Evolutionary conservation across 768 basidiomycete species (phyloP), one percentile per base, ranked within the genome.

Genomic region (Mrakia blollopis): DNA sequence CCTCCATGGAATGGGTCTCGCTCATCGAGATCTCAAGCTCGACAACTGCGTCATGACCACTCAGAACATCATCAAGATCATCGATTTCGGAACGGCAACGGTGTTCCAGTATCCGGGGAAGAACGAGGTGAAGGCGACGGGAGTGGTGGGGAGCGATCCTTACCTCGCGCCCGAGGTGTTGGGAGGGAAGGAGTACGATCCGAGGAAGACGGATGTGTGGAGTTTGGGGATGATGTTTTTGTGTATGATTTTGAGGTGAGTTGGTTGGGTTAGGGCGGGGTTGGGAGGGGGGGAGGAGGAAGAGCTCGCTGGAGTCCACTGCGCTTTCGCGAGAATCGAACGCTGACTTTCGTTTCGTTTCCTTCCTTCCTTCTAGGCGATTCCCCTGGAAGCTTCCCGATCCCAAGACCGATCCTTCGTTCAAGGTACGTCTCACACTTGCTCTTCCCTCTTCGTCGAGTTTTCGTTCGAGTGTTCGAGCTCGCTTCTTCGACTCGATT

Each of bases 301-400:
- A 18, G 23, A 28, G 57, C 57, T 25, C 57, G n/a, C n/a, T n/a
- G n/a, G 57, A 57, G 57, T 57, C 28, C 25, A 50, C 47, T 50
- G 16, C 18, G 47, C 21, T 50, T 50, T n/a, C n/a, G n/a, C n/a
- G n/a, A n/a, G n/a, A n/a, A n/a, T n/a, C n/a, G n/a, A n/a, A n/a
- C 47, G 16, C 47, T 50, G 18, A 50, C 47, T 7, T 50, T 21
- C 18, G 47, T 7, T 50, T 57, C 25, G 2, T 9, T 28, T 23
- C 44, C 52, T 39, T 44, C 35, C 39, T 54, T 39, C n/a, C 47
- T 28, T 69, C 0, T 52, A 69, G 77, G 3, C 89, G 97, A 72
- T 99, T 99, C 87, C 97, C 97, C 7, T 99, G 97, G 97, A 98
- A 94, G 84, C 91, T 98, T 75, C 96, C 97, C 16, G 97, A 99